Base-by-base conservation (phyloP, 2,329 filamentous ascomycete genomes). In the Thermothelomyces thermophilus region DNA sequence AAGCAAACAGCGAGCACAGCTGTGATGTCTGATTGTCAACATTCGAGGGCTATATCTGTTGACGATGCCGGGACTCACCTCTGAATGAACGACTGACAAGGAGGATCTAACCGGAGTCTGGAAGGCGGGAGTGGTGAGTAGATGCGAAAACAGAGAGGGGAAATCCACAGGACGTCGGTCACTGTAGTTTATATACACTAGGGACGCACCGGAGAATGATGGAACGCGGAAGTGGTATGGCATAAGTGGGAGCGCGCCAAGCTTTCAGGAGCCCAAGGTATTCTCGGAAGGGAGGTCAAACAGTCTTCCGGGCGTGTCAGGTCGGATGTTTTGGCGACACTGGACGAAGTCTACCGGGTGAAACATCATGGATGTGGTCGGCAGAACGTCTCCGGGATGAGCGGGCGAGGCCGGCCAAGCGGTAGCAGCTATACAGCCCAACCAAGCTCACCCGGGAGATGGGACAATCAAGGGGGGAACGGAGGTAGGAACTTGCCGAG, bases 1-100 rank as follows among this genome's bases (percentile, higher is more conserved):
- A 69, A 70, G 62, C 54, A 64, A 71, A 71, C 66, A 69, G 66
- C 63, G 72, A 74, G 71, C 71, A 72, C 71, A 74, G 71, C 72
- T 74, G 55, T 14, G 16, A 24, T 2, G 26, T 30, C 19, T 28
- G 31, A 30, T 22, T 50, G 48, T 58, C 48, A 59, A 54, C 28
- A 8, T 46, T 35, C 17, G 11, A 17, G 14, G 3, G 9, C 17
- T 37, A 46, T 43, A 41, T n/a, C 46, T 35, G 24, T 46, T 33
- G 34, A 7, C 41, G 14, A n/a, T 44, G 22, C 33, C 35, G 24
- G 20, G 11, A 35, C 67, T 64, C 62, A 73, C 71, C 71, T 74
- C 71, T 70, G 66, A 73, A 69, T 65, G 69, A 72, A 70, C 68
- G 68, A 68, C 62, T 63, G 66, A 66, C 24, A 9, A 66, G 53